Percentiles rank a stretch among this genome's conserved stretches.
phyloP scores from a whole-genome alignment of 148 eudicot species.

The Silene conica region DNA sequence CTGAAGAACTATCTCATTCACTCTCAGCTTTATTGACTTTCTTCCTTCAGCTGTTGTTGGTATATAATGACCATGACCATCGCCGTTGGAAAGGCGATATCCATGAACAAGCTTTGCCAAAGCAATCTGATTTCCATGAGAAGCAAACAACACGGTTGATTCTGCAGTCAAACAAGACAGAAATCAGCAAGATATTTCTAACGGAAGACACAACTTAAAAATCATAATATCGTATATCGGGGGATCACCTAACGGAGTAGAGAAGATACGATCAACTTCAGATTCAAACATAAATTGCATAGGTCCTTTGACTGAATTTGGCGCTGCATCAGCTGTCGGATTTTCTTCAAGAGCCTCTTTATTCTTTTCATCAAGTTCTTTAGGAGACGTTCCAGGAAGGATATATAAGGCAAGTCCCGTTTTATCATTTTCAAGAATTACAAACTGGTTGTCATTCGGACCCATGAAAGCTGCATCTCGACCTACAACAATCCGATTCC shows the following conservation, averaged over 20 bases:
- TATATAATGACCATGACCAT: constrained; percentile 83
- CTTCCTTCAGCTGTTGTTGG: constrained; percentile 80
- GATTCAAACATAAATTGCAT: constrained; percentile 84
- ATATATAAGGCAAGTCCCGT: constrained; percentile 73
- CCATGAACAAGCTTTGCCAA: constrained; percentile 83
- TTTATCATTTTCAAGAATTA: constrained; percentile 89
- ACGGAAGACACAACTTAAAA: constrained; percentile 1
- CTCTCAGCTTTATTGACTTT: constrained; percentile 75
- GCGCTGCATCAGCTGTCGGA: constrained; percentile 51
- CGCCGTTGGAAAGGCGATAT: constrained; percentile 67
- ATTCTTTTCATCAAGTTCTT: constrained; percentile 58
- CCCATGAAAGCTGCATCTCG: constrained; percentile 95
- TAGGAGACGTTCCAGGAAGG: constrained; percentile 68
- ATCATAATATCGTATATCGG: neutral
- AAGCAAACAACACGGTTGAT: constrained; percentile 80
- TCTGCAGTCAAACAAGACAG: constrained; percentile 45
- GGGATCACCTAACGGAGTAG: constrained; percentile 82
- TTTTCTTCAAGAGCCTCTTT: constrained; percentile 53
- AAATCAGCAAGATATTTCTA: constrained; percentile 30
- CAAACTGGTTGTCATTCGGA: constrained; percentile 75
- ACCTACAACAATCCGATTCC: constrained; percentile 36
- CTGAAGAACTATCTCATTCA: constrained; percentile 88
- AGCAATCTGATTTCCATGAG: constrained; percentile 89
- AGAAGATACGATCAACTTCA: constrained; percentile 90
- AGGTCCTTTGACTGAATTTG: constrained; percentile 74